phyloP scores from a whole-genome alignment of 1,284 basidiomycete species.

The Anthracocystis walkeri region DNA sequence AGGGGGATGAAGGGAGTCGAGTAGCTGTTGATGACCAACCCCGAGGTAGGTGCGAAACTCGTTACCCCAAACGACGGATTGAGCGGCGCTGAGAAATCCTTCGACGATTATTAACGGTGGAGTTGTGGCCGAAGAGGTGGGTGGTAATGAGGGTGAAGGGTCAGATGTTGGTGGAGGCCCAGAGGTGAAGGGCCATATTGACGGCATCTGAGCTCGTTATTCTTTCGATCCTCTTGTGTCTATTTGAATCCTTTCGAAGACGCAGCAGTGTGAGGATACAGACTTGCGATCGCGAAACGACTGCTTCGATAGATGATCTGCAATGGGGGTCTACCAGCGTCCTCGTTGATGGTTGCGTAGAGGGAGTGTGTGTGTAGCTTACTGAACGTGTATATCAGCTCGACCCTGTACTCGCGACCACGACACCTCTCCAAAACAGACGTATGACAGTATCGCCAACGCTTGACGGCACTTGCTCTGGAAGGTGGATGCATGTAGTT shows the following conservation, averaged over 20 bases:
- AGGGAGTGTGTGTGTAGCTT: background rate
- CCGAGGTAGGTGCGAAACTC: conserved; percentile 46
- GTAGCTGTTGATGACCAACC: conserved; percentile 38
- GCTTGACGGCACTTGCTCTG: too few species aligned
- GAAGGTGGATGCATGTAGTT: too few species aligned
- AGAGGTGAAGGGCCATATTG: conserved; percentile 8
- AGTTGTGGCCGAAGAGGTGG: conserved; percentile 4
- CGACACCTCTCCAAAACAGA: too few species aligned
- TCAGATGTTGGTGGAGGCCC: background rate
- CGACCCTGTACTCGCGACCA: background rate
- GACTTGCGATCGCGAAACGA: too few species aligned
- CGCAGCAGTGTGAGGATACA: too few species aligned
- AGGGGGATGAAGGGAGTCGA: conserved; percentile 11
- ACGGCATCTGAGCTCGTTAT: background rate
- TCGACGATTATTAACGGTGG: conserved; percentile 74
- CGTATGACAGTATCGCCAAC: too few species aligned
- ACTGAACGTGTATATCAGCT: conserved; percentile 3
- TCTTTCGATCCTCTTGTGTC: background rate
- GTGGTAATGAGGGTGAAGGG: background rate
- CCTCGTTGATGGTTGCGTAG: too few species aligned
- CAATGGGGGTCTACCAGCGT: background rate
- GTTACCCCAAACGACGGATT: conserved; percentile 72
- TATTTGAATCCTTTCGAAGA: too few species aligned
- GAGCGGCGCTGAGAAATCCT: conserved; percentile 74
- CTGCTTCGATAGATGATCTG: too few species aligned